Conservation (phyloP, 352 stramenopile species). For the Pythium volutum region DNA sequence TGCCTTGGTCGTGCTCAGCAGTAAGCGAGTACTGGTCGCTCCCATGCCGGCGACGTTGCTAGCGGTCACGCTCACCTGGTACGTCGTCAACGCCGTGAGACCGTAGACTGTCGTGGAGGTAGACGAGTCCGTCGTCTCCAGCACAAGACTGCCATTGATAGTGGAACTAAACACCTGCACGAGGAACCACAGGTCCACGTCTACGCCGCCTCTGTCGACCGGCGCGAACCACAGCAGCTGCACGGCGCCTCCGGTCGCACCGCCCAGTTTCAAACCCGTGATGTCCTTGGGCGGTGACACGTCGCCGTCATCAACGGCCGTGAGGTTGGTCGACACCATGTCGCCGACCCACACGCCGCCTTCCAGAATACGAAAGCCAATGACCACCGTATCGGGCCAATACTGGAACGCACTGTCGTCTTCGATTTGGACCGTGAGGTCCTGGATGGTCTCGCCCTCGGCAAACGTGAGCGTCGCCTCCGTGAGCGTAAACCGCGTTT, state of each 20-base stretch:
- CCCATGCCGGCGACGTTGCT: slow-evolving; percentile 34
- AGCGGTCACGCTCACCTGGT: slow-evolving; percentile 34
- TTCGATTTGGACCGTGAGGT: slow-evolving; percentile 30
- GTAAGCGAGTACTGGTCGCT: slow-evolving; percentile 12
- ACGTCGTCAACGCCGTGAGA: slow-evolving; percentile 45
- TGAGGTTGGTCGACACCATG: slow-evolving; percentile 26
- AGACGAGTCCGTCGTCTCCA: slow-evolving; percentile 4
- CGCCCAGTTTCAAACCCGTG: slow-evolving; percentile 24
- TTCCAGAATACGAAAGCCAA: slow-evolving; percentile 39
- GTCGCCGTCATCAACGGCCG: slow-evolving; percentile 49
- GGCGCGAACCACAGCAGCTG: slow-evolving; percentile 41
- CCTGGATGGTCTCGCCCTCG: slow-evolving; percentile 21
- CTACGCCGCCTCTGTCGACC: slow-evolving; percentile 32
- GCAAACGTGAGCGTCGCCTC: slow-evolving; percentile 34
- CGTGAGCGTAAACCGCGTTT: slow-evolving; percentile 35
- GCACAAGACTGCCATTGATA: neutral
- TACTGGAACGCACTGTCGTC: slow-evolving; percentile 45
- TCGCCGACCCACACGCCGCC: slow-evolving; percentile 33
- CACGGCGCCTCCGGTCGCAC: slow-evolving; percentile 40
- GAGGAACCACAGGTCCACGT: slow-evolving; percentile 29
- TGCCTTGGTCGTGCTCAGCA: slow-evolving; percentile 28
- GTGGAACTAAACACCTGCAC: slow-evolving; percentile 24
- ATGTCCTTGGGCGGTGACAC: slow-evolving; percentile 47
- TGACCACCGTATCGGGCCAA: slow-evolving; percentile 32
- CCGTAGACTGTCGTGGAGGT: slow-evolving; percentile 34